Evolutionary conservation across 768 basidiomycete genomes (phyloP), one percentile per base, ranked within the genome.

Genomic region (Calvatia gigantea): DNA sequence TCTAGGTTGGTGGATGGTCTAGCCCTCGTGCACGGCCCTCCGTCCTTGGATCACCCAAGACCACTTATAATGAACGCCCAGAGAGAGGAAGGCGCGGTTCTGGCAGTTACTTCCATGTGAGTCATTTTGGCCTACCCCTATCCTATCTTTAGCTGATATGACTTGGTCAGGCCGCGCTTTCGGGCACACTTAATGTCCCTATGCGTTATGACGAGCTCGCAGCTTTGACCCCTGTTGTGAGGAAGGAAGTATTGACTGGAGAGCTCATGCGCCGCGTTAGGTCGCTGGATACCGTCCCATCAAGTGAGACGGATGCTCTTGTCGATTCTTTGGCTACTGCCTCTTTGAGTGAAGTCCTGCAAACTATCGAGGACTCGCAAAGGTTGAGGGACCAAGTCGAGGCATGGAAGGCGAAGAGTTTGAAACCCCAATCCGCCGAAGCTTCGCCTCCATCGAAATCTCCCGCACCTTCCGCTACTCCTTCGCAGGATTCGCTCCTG

Each of bases 161-260:
- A n/a, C n/a, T 29, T 8, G 53, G 17, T 21, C 54, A 93, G 91
- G 91, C 91, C 57, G 91, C 92, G 2, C 77, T 93, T 4, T 73
- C 85, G 4, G 92, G 91, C 14, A 91, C 85, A 0, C 76, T 91
- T 35, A 90, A 87, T 65, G 67, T 93, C 15, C 87, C 91, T 0
- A 88, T 92, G 84, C 86, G 83, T n/a, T 92, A 91, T 58, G 92
- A 94, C 60, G 90, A 93, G 54, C 79, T 94, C 5, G 78, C 90
- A 0, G 79, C 84, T 0, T 73, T 94, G 38, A 92, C 92, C 9
- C 91, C 92, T 15, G 92, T 94, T 17, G 91, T 94, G 11, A 84
- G 92, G 61, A 89, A 87, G 66, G 90, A 92, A 63, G 87, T 94
- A 4, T 76, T 94, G 25, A 85, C 88, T 0, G 92, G 91, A 29